Base-by-base conservation (phyloP, 1,284 basidiomycete genomes). In the Heterobasidion occidentale region DNA sequence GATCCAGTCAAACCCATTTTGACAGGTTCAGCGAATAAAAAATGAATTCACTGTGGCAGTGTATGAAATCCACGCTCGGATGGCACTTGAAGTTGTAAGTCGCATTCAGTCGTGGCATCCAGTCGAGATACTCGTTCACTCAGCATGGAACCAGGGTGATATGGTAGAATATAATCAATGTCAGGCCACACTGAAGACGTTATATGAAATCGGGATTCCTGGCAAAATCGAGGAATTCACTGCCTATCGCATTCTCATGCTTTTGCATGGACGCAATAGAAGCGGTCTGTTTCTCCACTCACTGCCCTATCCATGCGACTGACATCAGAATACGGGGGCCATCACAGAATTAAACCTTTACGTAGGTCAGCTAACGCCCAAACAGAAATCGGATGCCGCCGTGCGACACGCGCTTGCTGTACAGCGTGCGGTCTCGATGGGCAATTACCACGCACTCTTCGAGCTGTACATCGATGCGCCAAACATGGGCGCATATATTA, bases 101-200 rank as follows among this genome's bases (percentile, higher is more conserved):
- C 9, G 9, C 51, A 51, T 52, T 33, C 55, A n/a, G 54, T 55
- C 11, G 42, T 53, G 51, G 42, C 47, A 35, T 46, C 38, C 46
- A 36, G 27, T 49, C n/a, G 17, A 49, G 47, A 7, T 48, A 53
- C 35, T 59, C 58, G 42, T 65, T 56, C 38, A 56, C 58, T 20
- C 38, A 56, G 64, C 50, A 52, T 56, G 38, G 42, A 48, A 56
- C 48, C 68, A 97, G 94, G 86, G 83, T 67, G 97, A 99, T 69
- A 89, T 99, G 78, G 94, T 97, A 65, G 97, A 99, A 81, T 99
- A 97, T 70, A 99, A 98, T 70, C 92, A 96, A 72, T 99, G 97
- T 73, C 94, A 98, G 71, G 90, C 90, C 44, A 90, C 93, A 68
- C 76, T 99, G 52, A 89, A 91, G 65, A 82, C 83, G 55, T 83